These are phyloP conservation scores for Petunia secreta DNA, from an alignment of 257 asterid genomes.

Conservation along the genomic window DNA sequence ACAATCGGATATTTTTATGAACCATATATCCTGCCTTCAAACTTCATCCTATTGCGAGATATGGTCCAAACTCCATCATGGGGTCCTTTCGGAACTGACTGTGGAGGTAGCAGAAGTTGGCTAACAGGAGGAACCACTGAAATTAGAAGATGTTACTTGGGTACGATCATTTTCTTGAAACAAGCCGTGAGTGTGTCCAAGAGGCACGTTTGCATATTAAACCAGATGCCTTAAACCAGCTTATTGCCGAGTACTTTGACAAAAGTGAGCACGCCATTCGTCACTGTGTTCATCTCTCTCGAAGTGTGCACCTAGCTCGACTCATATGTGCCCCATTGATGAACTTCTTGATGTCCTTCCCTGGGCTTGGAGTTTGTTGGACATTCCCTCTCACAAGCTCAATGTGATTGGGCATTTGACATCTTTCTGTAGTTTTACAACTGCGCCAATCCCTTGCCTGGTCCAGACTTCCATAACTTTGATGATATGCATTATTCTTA, in stretches of 20 bases:
- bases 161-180: constrained; percentile 40
- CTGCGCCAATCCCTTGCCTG: constrained; percentile 60
- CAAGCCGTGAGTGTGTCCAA: constrained; percentile 57
- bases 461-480: constrained; percentile 50
- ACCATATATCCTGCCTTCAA: constrained; percentile 64
- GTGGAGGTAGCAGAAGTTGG: constrained; percentile 41
- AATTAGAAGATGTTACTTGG: constrained; percentile 48
- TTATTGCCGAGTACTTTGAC: constrained; percentile 61
- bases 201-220: constrained; percentile 51
- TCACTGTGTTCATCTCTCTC: constrained; percentile 55
- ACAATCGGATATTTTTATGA: too few relatives aligned
- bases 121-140: constrained; percentile 43
- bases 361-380: constrained; percentile 43
- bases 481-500: constrained; percentile 63
- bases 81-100: constrained; percentile 40
- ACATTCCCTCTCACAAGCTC: constrained; percentile 55
- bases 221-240: constrained; percentile 47
- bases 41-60: constrained; percentile 70
- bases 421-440: constrained; percentile 57
- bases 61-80: constrained; percentile 52
- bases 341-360: constrained; percentile 64
- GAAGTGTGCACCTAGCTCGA: constrained; percentile 53
- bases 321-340: constrained; percentile 48
- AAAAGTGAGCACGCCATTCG: constrained; percentile 65
- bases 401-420: constrained; percentile 57